These are phyloP conservation scores for Aphanomyces stellatus DNA, from an alignment of 352 stramenopile genomes.

Conservation along the genomic window DNA sequence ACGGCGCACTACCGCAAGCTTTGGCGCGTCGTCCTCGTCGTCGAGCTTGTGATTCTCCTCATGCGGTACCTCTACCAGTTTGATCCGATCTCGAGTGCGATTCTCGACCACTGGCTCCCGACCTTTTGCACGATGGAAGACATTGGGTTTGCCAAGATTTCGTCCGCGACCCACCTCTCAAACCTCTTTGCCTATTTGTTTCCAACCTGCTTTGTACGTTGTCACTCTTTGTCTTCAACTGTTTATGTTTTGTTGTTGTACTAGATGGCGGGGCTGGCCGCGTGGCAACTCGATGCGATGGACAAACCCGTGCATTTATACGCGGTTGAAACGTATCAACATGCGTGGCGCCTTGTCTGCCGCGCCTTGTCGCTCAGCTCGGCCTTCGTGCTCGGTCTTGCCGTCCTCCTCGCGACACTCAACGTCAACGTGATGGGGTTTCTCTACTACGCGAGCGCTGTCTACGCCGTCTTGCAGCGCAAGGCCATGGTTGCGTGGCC, in stretches of 20 bases:
- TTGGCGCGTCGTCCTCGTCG: slow-evolving; percentile 66
- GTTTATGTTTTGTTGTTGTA: background rate
- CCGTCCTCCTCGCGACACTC: background rate
- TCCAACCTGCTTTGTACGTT: slow-evolving; percentile 37
- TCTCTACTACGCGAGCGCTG: slow-evolving; percentile 1
- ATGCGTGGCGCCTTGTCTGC: background rate
- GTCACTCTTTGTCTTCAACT: background rate
- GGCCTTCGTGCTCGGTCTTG: background rate
- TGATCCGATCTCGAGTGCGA: slow-evolving; percentile 47
- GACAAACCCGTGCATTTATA: slow-evolving; percentile 54
- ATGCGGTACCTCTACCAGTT: slow-evolving; percentile 79
- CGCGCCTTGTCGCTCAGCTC: background rate
- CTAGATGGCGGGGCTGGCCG: slow-evolving; percentile 57
- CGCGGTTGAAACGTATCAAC: slow-evolving; percentile 25
- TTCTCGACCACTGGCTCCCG: slow-evolving; percentile 60
- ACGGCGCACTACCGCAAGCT: slow-evolving; percentile 61
- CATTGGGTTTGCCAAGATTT: slow-evolving; percentile 45
- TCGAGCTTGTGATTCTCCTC: slow-evolving; percentile 59
- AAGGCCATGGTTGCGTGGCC: background rate
- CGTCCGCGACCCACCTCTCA: slow-evolving; percentile 46
- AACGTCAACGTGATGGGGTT: slow-evolving; percentile 8
- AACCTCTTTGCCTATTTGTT: slow-evolving; percentile 73
- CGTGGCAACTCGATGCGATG: slow-evolving; percentile 76
- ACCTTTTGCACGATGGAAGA: slow-evolving; percentile 64
- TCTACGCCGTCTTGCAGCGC: background rate